A percentile compares a stretch with the other conserved stretches of the same genome.
phyloP scores from a whole-genome alignment of 306 rosid genomes.

The Gillenia trifoliata region DNA sequence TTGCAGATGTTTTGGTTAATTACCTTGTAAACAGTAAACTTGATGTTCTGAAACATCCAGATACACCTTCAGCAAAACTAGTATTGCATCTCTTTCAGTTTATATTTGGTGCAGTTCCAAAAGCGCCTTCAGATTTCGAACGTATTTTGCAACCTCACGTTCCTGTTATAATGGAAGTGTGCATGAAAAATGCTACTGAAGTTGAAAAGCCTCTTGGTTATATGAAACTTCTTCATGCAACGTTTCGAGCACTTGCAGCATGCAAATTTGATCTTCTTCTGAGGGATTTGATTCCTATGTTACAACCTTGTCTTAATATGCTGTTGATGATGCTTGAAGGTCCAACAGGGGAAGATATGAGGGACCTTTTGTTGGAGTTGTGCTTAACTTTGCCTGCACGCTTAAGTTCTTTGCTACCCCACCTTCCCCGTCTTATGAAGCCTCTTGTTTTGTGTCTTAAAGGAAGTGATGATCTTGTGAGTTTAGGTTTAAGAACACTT shows the following conservation, averaged over 20 bases:
- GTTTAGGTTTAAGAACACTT: conserved; percentile 90
- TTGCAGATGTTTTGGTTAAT: conserved; percentile 91
- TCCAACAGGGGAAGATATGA: conserved; percentile 94
- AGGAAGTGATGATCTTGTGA: conserved; percentile 88
- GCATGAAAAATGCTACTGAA: conserved; percentile 95
- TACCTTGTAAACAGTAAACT: conserved; percentile 88
- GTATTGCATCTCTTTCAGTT: conserved; percentile 88
- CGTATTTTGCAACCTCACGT: conserved; percentile 97
- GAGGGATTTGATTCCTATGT: conserved; percentile 83
- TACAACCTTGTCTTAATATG: conserved; percentile 97
- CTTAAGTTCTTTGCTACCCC: conserved; percentile 84
- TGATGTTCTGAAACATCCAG: conserved; percentile 80
- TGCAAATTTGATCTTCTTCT: conserved; percentile 93
- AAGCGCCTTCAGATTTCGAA: conserved; percentile 95
- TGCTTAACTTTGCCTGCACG: conserved; percentile 99
- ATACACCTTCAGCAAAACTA: conserved; percentile 81
- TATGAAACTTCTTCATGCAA: conserved; percentile 84
- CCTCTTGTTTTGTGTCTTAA: conserved; percentile 89
- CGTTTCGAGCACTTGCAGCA: conserved; percentile 82
- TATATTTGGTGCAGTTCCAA: conserved; percentile 89
- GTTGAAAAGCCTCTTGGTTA: conserved; percentile 95
- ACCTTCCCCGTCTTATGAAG: conserved; percentile 93
- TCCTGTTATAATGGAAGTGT: conserved; percentile 87
- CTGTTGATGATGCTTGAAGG: conserved; percentile 94
- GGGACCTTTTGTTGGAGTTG: conserved; percentile 86